phyloP scores from a whole-genome alignment of 108 stramenopile genomes.

The Cyclotella choctawhatcheeana region DNA sequence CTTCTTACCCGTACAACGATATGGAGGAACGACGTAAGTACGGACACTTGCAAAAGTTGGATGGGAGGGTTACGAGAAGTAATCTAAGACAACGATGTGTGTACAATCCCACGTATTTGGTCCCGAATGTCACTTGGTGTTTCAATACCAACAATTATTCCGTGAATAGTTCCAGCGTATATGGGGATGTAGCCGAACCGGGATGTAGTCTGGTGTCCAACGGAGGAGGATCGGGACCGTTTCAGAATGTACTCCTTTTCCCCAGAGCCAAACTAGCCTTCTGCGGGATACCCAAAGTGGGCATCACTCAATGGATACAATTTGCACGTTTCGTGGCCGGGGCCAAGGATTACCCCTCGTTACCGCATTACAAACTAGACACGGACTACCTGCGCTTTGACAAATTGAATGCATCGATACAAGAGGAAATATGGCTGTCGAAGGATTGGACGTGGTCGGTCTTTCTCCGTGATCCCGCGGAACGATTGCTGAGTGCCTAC shows the following conservation, averaged over 20 bases:
- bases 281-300: slow-evolving; percentile 69
- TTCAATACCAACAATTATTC: background rate
- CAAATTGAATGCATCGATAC: slow-evolving; percentile 21
- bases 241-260: slow-evolving; percentile 44
- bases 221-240: slow-evolving; percentile 25
- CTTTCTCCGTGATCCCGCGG: slow-evolving; percentile 41
- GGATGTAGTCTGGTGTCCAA: slow-evolving; percentile 20
- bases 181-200: slow-evolving; percentile 4
- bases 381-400: slow-evolving; percentile 29
- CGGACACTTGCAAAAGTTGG: background rate
- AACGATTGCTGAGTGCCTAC: slow-evolving; percentile 34
- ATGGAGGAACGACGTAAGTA: slow-evolving; percentile 1
- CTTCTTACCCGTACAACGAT: slow-evolving; percentile 9
- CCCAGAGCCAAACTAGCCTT: slow-evolving; percentile 56
- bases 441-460: slow-evolving; percentile 33
- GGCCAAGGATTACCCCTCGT: slow-evolving; percentile 57
- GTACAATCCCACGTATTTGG: background rate
- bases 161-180: no score
- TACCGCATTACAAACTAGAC: slow-evolving; percentile 60
- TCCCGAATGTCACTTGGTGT: slow-evolving; percentile 15
- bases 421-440: slow-evolving; percentile 29
- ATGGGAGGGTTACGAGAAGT: background rate
- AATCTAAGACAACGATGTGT: slow-evolving; percentile 15
- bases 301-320: slow-evolving; percentile 58
- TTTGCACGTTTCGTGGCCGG: slow-evolving; percentile 33